These are phyloP conservation scores for Cladosporium sp. DNA, from an alignment of 2,329 filamentous ascomycete genomes.

Conservation along the genomic window DNA sequence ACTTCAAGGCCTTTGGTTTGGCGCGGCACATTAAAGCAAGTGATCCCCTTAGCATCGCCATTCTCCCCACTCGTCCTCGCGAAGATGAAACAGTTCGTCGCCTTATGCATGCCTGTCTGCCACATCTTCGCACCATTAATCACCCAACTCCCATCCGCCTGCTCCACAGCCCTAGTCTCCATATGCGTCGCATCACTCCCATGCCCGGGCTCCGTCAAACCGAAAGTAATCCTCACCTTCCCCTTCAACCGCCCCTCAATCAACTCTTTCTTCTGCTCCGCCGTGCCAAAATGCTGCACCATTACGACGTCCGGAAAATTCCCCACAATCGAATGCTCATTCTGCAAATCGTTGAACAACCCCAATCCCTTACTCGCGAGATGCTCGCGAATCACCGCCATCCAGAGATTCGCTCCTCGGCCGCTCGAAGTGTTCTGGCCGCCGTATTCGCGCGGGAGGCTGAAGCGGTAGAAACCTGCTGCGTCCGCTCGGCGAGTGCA, in stretches of 20 bases:
- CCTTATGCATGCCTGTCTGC: conserved; percentile 60
- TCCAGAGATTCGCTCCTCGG: conserved; percentile 54
- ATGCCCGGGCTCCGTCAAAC: conserved; percentile 57
- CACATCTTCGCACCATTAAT: conserved; percentile 60
- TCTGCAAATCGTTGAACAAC: conserved; percentile 60
- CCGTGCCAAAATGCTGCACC: conserved; percentile 56
- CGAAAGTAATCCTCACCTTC: conserved; percentile 55
- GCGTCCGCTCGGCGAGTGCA: conserved; percentile 50
- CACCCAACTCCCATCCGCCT: conserved; percentile 46
- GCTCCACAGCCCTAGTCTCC: conserved; percentile 48
- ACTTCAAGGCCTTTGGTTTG: conserved; percentile 50
- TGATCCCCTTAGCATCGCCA: conserved; percentile 53
- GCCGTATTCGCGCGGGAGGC: conserved; percentile 52
- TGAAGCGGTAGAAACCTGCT: conserved; percentile 58
- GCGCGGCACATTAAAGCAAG: conserved; percentile 55
- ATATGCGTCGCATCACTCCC: conserved; percentile 61
- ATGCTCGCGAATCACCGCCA: conserved; percentile 58
- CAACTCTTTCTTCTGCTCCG: conserved; percentile 49
- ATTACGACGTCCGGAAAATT: conserved; percentile 61
- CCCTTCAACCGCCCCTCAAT: conserved; percentile 51
- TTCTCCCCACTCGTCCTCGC: conserved; percentile 52
- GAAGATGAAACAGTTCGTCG: conserved; percentile 59
- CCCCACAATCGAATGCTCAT: conserved; percentile 58
- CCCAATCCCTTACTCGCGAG: conserved; percentile 55
- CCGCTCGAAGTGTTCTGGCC: conserved; percentile 44